These are phyloP conservation scores for Myxozyma neotropica DNA, from an alignment of 805 yeast species.

Conservation along the genomic window DNA sequence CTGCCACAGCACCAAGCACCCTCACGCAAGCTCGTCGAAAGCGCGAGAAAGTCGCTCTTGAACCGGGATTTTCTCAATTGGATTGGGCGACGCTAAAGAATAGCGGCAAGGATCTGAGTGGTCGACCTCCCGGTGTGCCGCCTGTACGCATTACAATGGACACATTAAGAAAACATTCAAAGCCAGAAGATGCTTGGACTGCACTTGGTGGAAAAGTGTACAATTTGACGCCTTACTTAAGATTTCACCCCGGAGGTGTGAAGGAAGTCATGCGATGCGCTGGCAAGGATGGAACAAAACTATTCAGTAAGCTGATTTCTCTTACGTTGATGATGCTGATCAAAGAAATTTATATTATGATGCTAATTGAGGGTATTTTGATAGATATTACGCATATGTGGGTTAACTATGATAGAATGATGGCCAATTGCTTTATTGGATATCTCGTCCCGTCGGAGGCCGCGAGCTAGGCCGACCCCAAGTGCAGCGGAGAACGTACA, in stretches of 20 bases:
- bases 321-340: too few relatives aligned
- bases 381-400: slow-evolving; percentile 52
- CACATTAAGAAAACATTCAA: slow-evolving; percentile 62
- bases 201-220: slow-evolving; percentile 77
- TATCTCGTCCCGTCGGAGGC: slow-evolving; percentile 29
- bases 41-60: slow-evolving; percentile 60
- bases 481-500: too few relatives aligned
- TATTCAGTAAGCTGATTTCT: slow-evolving; percentile 57
- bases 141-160: slow-evolving; percentile 48
- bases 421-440: slow-evolving; percentile 81
- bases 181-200: slow-evolving; percentile 81
- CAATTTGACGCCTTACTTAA: slow-evolving; percentile 79
- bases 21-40: slow-evolving; percentile 18
- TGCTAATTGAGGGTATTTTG: too few relatives aligned
- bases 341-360: too few relatives aligned
- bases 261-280: slow-evolving; percentile 76
- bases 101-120: slow-evolving; percentile 53
- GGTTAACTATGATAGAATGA: slow-evolving; percentile 85
- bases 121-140: slow-evolving; percentile 17
- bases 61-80: slow-evolving; percentile 81
- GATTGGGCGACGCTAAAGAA: slow-evolving; percentile 76
- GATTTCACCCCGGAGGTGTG: slow-evolving; percentile 92
- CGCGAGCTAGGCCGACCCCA: too few relatives aligned
- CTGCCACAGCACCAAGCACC: not conserved
- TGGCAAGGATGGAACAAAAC: slow-evolving; percentile 76